Percentiles rank a stretch among this genome's conserved stretches.
These are phyloP conservation scores for Lactifluus echinatus DNA, from an alignment of 768 basidiomycete genomes.

Conservation along the genomic window DNA sequence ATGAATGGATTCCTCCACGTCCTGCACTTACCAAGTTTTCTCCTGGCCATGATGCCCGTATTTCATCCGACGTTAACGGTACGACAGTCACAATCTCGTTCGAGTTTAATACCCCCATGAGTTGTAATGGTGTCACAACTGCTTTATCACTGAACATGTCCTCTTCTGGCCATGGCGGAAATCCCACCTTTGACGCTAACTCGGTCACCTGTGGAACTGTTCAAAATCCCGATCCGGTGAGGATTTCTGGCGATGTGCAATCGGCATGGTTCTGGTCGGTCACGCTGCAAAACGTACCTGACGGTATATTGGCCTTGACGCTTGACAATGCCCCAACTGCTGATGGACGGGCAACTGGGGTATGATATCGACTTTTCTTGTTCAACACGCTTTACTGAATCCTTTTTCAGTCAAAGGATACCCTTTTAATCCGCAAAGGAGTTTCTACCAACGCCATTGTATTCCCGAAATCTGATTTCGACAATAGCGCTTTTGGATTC, in stretches of 20 bases:
- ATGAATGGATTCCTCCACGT: conserved; percentile 59
- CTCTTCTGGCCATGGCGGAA: conserved; percentile 51
- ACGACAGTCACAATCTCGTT: conserved; percentile 55
- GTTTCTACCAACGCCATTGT: conserved; percentile 67
- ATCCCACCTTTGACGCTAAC: conserved; percentile 43
- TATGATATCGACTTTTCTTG: conserved; percentile 28
- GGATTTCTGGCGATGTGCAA: conserved; percentile 43
- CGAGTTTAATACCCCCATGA: conserved; percentile 75
- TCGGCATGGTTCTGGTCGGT: conserved; percentile 69
- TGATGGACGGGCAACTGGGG: conserved; percentile 42
- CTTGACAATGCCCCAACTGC: conserved; percentile 47
- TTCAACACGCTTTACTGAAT: neutral
- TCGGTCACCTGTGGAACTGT: conserved; percentile 41
- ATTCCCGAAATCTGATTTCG: conserved; percentile 79
- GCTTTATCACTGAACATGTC: conserved; percentile 62
- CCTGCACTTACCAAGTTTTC: conserved; percentile 71
- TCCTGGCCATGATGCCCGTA: conserved; percentile 82
- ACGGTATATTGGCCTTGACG: conserved; percentile 73
- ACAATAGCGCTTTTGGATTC: conserved; percentile 46
- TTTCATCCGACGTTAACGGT: conserved; percentile 38
- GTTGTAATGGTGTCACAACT: conserved; percentile 56
- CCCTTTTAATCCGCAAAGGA: conserved; percentile 77
- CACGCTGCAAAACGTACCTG: conserved; percentile 65
- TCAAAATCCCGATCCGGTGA: conserved; percentile 38
- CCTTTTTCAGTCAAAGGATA: conserved; percentile 49